Evolutionary conservation across 2,329 filamentous ascomycete genomes (phyloP), one percentile per base, ranked within the genome.

Genomic region (Thelonectria olida): DNA sequence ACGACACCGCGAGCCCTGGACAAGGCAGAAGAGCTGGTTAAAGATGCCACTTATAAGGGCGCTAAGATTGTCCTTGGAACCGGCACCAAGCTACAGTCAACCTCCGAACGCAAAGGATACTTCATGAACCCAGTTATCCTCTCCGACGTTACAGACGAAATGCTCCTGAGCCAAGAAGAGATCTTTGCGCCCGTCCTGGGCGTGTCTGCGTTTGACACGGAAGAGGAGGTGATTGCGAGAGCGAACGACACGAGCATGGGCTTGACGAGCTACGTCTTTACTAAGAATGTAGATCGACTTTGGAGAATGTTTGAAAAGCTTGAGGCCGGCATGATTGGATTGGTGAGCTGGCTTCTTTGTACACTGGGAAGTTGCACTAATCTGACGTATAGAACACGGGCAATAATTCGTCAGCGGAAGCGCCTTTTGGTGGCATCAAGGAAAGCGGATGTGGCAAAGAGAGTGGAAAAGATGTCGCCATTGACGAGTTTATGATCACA

Each of bases 131-230:
- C 88, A 1, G 92, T 90, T 0, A 88, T 92, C 25, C 81, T 93
- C 54, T 84, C 86, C 13, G 85, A 86, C 48, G 89, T 91, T 83
- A 90, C 78, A 12, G 80, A 81, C 63, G 83, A 89, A 36, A 92
- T 92, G 90, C 77, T 83, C 58, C 79, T 92, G 61, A 85, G 88
- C 23, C 80, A 81, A 2, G 90, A 92, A 66, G 90, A 92, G 75
- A 92, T 89, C 0, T 92, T 92, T 69, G 90, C 89, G 1, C 90
- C 90, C 2, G 84, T 92, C 0, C 88, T 89, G 1, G 89, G 87
- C 1, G 74, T 92, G 2, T 91, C 91, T 76, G 80, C 83, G 13
- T 92, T 92, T 72, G 83, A 90, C 27, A 87, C 84, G 0, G 90
- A 93, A 73, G 86, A 88, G 28, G 89, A 93, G 61, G 90, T 91